Conservation (phyloP, 805 yeast species). For the Kodamaea jinghongensis region DNA sequence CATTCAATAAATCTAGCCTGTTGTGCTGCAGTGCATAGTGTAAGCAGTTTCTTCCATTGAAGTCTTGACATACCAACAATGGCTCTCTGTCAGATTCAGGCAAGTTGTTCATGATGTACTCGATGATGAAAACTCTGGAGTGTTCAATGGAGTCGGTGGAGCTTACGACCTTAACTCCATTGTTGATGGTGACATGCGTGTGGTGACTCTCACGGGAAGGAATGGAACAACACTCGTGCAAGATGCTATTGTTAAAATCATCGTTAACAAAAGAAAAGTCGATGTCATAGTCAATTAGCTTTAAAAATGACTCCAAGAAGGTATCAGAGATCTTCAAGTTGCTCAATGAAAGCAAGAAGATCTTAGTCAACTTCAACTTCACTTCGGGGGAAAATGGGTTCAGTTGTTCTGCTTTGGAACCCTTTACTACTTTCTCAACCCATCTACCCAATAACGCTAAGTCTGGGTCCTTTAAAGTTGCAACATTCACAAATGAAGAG, state of each 20-base stretch:
- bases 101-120: constrained; percentile 28
- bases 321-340: constrained; percentile 64
- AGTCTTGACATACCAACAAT: constrained; percentile 46
- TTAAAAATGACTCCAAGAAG: constrained; percentile 51
- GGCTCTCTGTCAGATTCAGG: constrained; percentile 15
- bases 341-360: constrained; percentile 67
- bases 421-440: constrained; percentile 36
- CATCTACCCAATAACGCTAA: constrained; percentile 33
- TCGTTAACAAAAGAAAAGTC: constrained; percentile 69
- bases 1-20: constrained; percentile 41
- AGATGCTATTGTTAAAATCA: constrained; percentile 47
- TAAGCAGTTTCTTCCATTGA: constrained; percentile 75
- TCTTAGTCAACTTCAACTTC: constrained; percentile 51
- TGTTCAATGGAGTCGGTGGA: constrained; percentile 38
- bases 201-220: constrained; percentile 36
- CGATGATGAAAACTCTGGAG: constrained; percentile 36
- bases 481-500: constrained; percentile 61
- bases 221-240: constrained; percentile 64
- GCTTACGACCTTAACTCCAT: constrained; percentile 41
- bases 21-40: constrained; percentile 78
- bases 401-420: constrained; percentile 13
- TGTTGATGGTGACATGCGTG: constrained; percentile 36
- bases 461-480: constrained; percentile 42
- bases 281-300: constrained; percentile 43
- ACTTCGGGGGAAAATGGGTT: constrained; percentile 13